phyloP scores from a whole-genome alignment of 129 eudicot genomes.

The Flaveria linearis region DNA sequence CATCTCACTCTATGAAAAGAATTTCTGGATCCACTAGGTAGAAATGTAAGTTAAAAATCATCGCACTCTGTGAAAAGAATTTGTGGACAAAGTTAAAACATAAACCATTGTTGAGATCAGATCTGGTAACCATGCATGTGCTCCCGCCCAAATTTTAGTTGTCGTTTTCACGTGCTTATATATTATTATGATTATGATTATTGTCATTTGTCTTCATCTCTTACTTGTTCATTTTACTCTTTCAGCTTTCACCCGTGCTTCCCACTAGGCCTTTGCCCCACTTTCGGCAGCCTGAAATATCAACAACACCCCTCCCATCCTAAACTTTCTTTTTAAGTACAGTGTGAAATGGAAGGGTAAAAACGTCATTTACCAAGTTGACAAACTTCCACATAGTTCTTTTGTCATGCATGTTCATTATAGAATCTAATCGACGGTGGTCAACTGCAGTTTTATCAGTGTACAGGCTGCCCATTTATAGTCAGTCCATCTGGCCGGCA shows the following conservation, averaged over 20 bases:
- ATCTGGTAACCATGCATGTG: conserved; percentile 42
- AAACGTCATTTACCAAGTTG: neutral
- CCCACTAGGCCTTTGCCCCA: conserved; percentile 27
- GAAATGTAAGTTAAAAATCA: neutral
- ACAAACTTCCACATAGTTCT: conserved; percentile 15
- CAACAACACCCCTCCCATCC: conserved; percentile 27
- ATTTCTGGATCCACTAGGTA: too few species aligned
- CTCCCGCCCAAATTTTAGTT: conserved; percentile 27
- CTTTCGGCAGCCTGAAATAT: conserved; percentile 12
- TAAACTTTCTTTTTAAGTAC: neutral
- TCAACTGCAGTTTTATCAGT: neutral
- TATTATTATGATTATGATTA: conserved; percentile 24
- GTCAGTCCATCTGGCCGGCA: conserved; percentile 17
- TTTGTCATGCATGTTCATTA: neutral
- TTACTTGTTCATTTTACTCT: conserved; percentile 23
- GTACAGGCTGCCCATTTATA: neutral
- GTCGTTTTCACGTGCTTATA: conserved; percentile 41
- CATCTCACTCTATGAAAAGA: too few species aligned
- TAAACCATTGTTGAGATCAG: conserved; percentile 23
- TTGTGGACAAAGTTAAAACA: conserved; percentile 1
- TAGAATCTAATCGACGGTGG: neutral
- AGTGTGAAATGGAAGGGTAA: neutral
- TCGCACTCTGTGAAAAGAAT: too few species aligned
- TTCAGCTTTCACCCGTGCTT: conserved; percentile 45
- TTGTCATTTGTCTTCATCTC: conserved; percentile 17